Evolutionary conservation across 2,329 filamentous ascomycete species (phyloP).

Genomic region (Davidsoniella virescens): DNA sequence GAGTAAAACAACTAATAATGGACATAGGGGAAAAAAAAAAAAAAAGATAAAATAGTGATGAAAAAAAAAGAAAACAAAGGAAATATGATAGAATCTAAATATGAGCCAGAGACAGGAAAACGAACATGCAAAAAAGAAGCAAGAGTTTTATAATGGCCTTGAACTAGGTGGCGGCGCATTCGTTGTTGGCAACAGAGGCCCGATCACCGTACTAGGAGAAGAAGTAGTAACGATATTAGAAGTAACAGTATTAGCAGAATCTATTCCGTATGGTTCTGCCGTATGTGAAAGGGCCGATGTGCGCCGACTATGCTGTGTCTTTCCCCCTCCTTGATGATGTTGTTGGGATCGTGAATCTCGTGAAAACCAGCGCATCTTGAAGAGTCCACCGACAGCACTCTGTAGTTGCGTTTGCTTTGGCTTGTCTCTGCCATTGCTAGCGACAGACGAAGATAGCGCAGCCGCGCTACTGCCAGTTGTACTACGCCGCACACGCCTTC

Average conservation of each 20-base stretch:
- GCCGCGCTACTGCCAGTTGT: slow-evolving; percentile 34
- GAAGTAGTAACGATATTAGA: too few species aligned
- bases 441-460: slow-evolving; percentile 20
- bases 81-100: neutral
- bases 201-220: too few species aligned
- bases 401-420: slow-evolving; percentile 21
- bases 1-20: neutral
- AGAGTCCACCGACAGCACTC: slow-evolving; percentile 34
- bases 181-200: too few species aligned
- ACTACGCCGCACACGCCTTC: slow-evolving; percentile 38
- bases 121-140: neutral
- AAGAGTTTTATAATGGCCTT: too few species aligned
- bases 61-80: neutral
- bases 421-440: slow-evolving; percentile 20
- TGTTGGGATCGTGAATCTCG: slow-evolving; percentile 4
- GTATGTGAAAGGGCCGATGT: too few species aligned
- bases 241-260: too few species aligned
- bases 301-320: too few species aligned
- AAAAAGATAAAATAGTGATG: neutral
- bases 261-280: too few species aligned
- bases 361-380: slow-evolving; percentile 39
- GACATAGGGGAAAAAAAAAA: neutral
- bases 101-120: too few species aligned
- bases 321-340: neutral
- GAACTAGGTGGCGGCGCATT: too few species aligned